phyloP scores from a whole-genome alignment of 1,284 basidiomycete species.

The Moesziomyces parantarcticus region DNA sequence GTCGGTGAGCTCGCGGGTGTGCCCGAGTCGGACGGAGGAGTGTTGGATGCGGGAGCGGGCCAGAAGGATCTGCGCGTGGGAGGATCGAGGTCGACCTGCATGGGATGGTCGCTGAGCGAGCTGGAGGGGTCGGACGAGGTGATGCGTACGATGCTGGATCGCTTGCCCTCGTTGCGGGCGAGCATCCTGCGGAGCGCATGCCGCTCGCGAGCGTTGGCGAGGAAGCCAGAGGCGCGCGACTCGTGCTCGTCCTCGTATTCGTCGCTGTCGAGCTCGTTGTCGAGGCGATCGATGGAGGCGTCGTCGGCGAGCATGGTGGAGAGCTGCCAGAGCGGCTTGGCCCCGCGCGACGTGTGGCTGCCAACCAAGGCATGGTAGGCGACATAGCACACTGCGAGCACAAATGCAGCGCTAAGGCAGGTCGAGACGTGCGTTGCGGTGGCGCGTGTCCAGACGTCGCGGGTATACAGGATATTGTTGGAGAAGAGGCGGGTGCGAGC shows the following conservation, averaged over 20 bases:
- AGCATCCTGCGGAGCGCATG: slow-evolving; percentile 20
- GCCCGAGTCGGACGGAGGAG: slow-evolving; percentile 10
- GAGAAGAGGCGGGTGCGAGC: slow-evolving; percentile 21
- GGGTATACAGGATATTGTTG: slow-evolving; percentile 22
- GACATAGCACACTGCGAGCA: slow-evolving; percentile 3
- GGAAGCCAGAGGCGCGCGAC: slow-evolving; percentile 13
- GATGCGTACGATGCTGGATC: slow-evolving; percentile 51
- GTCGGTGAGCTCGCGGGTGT: slow-evolving; percentile 3
- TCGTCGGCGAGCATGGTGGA: slow-evolving; percentile 19
- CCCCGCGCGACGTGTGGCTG: background rate
- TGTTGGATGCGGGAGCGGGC: slow-evolving; percentile 21
- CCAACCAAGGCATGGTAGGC: slow-evolving; percentile 5
- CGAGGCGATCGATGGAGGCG: slow-evolving; percentile 10
- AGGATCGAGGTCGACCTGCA: slow-evolving; percentile 54
- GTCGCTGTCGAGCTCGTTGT: slow-evolving; percentile 41
- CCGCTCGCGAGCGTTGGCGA: slow-evolving; percentile 37
- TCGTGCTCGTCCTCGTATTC: slow-evolving; percentile 48
- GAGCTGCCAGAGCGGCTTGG: slow-evolving; percentile 26
- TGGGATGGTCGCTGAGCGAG: slow-evolving; percentile 46
- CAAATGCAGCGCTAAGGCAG: slow-evolving; percentile 6
- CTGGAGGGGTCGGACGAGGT: slow-evolving; percentile 59
- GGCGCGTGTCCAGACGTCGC: slow-evolving; percentile 11
- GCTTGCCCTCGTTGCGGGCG: slow-evolving; percentile 19
- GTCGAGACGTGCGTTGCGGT: slow-evolving; percentile 21
- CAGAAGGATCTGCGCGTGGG: slow-evolving; percentile 24